Evolutionary conservation across 2,329 filamentous ascomycete species (phyloP).

Genomic region (Chaetomiaceae sp.): DNA sequence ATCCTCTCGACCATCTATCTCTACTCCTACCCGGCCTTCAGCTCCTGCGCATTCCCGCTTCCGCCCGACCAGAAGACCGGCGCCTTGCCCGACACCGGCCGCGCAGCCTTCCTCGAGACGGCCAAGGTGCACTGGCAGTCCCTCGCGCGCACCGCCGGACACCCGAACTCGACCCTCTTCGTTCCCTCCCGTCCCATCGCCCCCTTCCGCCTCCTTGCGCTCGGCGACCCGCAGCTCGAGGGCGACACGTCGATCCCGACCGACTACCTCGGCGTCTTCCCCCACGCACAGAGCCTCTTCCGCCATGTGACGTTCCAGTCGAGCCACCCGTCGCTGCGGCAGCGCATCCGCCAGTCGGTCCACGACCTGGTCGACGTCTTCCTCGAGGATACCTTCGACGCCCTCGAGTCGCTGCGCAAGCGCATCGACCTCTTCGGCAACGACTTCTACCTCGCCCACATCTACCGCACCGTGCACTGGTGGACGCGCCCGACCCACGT

Average conservation of each 20-base stretch:
- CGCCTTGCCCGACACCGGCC: conserved; percentile 11
- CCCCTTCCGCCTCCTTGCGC: conserved; percentile 79
- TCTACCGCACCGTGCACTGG: conserved; percentile 80
- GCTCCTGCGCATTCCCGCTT: conserved; percentile 73
- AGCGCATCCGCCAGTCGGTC: conserved; percentile 48
- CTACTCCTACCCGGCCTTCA: conserved; percentile 81
- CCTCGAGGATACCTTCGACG: conserved; percentile 64
- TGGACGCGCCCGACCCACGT: conserved; percentile 83
- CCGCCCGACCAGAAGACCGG: conserved; percentile 31
- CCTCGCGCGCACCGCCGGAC: conserved; percentile 22
- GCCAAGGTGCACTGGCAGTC: conserved; percentile 38
- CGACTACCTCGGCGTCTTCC: conserved; percentile 48
- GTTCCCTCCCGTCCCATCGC: conserved; percentile 40
- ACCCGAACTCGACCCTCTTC: conserved; percentile 25
- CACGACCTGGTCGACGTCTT: conserved; percentile 60
- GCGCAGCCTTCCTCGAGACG: conserved; percentile 37
- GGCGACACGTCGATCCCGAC: conserved; percentile 79
- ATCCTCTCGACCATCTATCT: conserved; percentile 70
- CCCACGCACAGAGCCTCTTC: conserved; percentile 46
- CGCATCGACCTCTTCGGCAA: conserved; percentile 86
- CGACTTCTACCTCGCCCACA: conserved; percentile 90
- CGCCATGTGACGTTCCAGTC: conserved; percentile 46
- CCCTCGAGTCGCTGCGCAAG: conserved; percentile 68
- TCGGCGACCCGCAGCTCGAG: conserved; percentile 91
- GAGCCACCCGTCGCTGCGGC: conserved; percentile 43